These are phyloP conservation scores for Chlamydomonas sphaeroides DNA, from an alignment of 139 green algal genomes.

Conservation along the genomic window DNA sequence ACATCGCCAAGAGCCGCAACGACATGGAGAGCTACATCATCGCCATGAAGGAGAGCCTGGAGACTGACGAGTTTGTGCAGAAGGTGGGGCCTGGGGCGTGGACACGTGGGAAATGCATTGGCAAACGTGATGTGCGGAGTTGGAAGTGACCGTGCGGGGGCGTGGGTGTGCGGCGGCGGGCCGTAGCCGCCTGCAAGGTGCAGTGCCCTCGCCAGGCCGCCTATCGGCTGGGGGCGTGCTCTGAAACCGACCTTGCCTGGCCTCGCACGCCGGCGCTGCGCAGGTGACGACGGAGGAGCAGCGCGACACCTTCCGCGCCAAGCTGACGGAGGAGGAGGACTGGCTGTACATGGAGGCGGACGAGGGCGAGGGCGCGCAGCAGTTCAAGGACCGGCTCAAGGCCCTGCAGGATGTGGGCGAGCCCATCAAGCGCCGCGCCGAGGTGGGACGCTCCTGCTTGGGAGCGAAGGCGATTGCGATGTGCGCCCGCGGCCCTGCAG, in stretches of 20 bases:
- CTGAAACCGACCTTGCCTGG: too few relatives aligned
- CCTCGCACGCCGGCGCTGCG: not conserved
- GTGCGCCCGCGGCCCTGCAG: too few relatives aligned
- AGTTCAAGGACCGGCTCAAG: conserved; percentile 55
- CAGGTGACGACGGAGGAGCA: conserved; percentile 83
- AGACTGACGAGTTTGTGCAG: conserved; percentile 58
- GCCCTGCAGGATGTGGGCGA: conserved; percentile 66
- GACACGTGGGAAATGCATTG: too few relatives aligned
- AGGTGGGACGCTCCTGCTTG: conserved; percentile 17
- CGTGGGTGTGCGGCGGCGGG: too few relatives aligned
- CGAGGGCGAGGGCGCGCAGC: conserved; percentile 48
- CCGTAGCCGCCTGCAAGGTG: too few relatives aligned
- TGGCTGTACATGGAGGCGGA: conserved; percentile 94
- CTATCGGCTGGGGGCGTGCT: too few relatives aligned
- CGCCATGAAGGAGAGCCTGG: conserved; percentile 68
- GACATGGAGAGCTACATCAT: conserved; percentile 95
- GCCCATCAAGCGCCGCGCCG: conserved; percentile 51
- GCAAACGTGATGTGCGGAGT: too few relatives aligned
- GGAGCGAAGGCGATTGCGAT: too few relatives aligned
- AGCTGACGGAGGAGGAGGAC: conserved; percentile 86
- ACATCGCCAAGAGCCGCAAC: conserved; percentile 82
- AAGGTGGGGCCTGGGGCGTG: too few relatives aligned
- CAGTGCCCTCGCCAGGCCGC: too few relatives aligned
- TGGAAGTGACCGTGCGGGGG: too few relatives aligned
- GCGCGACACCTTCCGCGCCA: conserved; percentile 65